Base-by-base conservation (phyloP, 257 asterid genomes). In the Solanum appendiculatum region DNA sequence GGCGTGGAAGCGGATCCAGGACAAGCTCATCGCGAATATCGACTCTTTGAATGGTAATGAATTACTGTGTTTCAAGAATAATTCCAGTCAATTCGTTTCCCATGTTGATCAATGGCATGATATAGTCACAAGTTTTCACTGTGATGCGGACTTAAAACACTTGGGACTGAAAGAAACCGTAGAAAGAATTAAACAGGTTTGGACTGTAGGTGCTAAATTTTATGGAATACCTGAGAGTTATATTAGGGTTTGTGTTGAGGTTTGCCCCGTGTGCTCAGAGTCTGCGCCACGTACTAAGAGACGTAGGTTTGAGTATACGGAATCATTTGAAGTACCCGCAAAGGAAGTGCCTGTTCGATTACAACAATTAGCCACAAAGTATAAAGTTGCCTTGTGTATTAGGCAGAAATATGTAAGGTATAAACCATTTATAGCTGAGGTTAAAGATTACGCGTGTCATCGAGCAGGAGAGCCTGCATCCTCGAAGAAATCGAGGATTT, bases 1-100 rank as follows among this genome's bases (percentile, higher is more conserved):
- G 20, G 99, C 99, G 54, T 97, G 99, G 99, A 97, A 97, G 91
- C 94, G 99, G 39, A 95, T 97, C 83, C 99, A 97, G 94, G 99
- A 97, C 86, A 96, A 97, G 93, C 98, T 97, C 86, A 88, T 90
- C 7, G 92, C 90, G 63, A 96, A 92, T 78, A 86, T 90, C 78
- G 82, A 85, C 86, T 7, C 88, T 11, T 90, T 90, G 80, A 90
- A 88, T 77, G 93, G 90, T 86, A 90, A 88, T 86, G 93, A 90
- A 88, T 95, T 91, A 90, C 87, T 97, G 60, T 97, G 99, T 91
- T 97, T 97, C 93, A 97, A 95, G 97, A 97, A 94, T 86, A 96
- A 97, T 90, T 88, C 90, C 7, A 95, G 46, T 94, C 99, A 93
- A 74, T 96, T 85, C 48, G 98, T 97, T 85, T 93, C 99, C 80